Base-by-base conservation (phyloP, 1,139 yeast species). In the Scheffersomyces lignicola region DNA sequence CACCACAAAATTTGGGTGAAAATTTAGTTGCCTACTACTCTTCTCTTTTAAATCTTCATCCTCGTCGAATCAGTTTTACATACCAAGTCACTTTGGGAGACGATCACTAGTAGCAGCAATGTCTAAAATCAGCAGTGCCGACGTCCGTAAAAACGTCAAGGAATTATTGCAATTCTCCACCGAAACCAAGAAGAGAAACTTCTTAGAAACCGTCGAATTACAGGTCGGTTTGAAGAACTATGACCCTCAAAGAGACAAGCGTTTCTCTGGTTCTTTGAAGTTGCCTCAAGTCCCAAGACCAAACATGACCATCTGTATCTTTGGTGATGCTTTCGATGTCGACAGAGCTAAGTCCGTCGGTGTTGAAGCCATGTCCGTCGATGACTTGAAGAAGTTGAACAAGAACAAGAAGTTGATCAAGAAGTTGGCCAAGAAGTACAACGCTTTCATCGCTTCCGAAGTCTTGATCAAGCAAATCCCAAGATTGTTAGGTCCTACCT, bases 221-320 rank as follows among this genome's bases (percentile, higher is more conserved):
- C 98, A 94, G 80, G 96, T 94, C 65, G 98, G 98, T 73, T 83
- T 94, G 66, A 94, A 94, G 92, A 92, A 92, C 95, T 94, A 94
- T 79, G 99, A 94, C 76, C 97, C 99, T 70, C 98, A 94, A 82
- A 90, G 99, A 86, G 99, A 94, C 78, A 94, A 94, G 92, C 97
- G 99, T 88, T 94, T 94, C 97, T 90, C 97, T 71, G 99, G 99
- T 80, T 69, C 97, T 67, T 84, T 94, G 79, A 92, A 84, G 80
- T 83, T 94, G 65, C 99, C 99, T 68, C 83, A 83, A 69, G 96
- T 95, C 58, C 98, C 98, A 80, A 94, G 99, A 83, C 99, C 99
- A 78, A 92, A 92, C 96, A 88, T 94, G 97, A 87, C 97, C 76
- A 76, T 94, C 80, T 94, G 98, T 79, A 89, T 94, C 69, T 92